Evolutionary conservation across 495 filamentous ascomycete genomes (phyloP).

Genomic region (Tuber calosporum): DNA sequence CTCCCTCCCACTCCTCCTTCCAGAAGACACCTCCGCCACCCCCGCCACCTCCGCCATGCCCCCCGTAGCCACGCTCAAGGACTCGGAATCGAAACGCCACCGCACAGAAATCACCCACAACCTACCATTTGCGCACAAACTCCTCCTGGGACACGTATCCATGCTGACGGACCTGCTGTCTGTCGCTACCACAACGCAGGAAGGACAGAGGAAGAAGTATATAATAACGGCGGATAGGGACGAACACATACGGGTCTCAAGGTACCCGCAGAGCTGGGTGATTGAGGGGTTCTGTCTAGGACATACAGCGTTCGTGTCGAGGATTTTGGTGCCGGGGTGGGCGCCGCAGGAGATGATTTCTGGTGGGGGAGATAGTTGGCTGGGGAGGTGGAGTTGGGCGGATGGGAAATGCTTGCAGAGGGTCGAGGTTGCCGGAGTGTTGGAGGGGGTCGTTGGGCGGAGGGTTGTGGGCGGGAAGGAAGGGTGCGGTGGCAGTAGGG

Average conservation of each 20-base stretch:
- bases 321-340: conserved; percentile 56
- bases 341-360: conserved; percentile 61
- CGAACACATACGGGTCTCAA: conserved; percentile 90
- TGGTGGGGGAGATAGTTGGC: conserved; percentile 71
- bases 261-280: conserved; percentile 74
- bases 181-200: conserved; percentile 15
- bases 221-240: conserved; percentile 88
- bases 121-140: conserved; percentile 59
- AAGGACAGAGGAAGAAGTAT: conserved; percentile 48
- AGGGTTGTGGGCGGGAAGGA: conserved; percentile 21
- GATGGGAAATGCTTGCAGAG: conserved; percentile 50
- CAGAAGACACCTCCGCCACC: conserved; percentile 18
- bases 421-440: conserved; percentile 47
- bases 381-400: conserved; percentile 79
- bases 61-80: conserved; percentile 38
- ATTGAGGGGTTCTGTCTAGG: conserved; percentile 86
- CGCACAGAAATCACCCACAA: conserved; percentile 44
- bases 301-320: conserved; percentile 72
- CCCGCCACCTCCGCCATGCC: conserved; percentile 52
- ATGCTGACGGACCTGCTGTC: conserved; percentile 73
- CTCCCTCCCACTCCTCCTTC: conserved; percentile 66
- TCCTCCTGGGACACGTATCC: conserved; percentile 87
- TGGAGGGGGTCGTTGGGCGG: conserved; percentile 37
- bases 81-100: conserved; percentile 33
- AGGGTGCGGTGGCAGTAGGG: not conserved